These are phyloP conservation scores for Scortechinia acanthostroma DNA, from an alignment of 2,329 filamentous ascomycete genomes.

Conservation along the genomic window DNA sequence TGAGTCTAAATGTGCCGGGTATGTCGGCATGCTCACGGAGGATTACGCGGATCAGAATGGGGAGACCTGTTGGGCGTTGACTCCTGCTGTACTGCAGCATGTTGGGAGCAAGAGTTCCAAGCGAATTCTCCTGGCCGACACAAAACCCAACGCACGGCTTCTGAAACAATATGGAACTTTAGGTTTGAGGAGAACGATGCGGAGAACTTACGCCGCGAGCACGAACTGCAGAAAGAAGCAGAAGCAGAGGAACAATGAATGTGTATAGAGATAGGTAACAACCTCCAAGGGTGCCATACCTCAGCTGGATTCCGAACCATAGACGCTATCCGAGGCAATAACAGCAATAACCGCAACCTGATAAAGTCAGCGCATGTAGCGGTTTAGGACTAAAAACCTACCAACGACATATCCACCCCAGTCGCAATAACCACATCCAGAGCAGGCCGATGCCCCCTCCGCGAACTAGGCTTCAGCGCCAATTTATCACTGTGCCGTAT, in stretches of 20 bases:
- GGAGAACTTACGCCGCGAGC: background rate
- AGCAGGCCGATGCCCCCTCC: background rate
- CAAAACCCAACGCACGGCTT: background rate
- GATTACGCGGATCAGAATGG: constrained; percentile 25
- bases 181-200: background rate
- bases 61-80: constrained; percentile 28
- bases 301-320: too few relatives aligned
- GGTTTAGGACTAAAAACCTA: background rate
- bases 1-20: background rate
- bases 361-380: background rate
- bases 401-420: background rate
- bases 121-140: constrained; percentile 3
- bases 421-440: background rate
- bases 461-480: background rate
- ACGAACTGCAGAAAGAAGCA: background rate
- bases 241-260: background rate
- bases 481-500: background rate
- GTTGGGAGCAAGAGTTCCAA: constrained; percentile 28
- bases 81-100: constrained; percentile 32
- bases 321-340: background rate
- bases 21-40: constrained; percentile 22
- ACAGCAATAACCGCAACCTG: background rate
- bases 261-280: too few relatives aligned
- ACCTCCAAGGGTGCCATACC: too few relatives aligned
- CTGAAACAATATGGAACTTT: background rate